phyloP scores from a whole-genome alignment of 2,329 filamentous ascomycete genomes.

The Diaporthe sp. region DNA sequence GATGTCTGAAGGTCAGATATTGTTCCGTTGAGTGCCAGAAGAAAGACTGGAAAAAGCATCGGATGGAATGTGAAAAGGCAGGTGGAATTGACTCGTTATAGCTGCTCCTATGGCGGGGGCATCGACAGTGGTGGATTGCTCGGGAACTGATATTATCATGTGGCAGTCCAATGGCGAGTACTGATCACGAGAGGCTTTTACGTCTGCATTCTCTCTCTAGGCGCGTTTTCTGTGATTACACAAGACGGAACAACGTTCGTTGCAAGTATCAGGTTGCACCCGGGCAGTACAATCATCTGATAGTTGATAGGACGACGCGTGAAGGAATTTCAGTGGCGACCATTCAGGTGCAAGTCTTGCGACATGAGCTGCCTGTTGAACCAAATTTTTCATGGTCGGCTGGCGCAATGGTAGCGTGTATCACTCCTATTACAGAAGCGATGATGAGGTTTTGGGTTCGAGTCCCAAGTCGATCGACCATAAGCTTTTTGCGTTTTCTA shows the following conservation, averaged over 20 bases:
- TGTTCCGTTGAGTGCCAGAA: constrained; percentile 68
- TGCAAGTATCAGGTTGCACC: neutral
- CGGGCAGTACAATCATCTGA: neutral
- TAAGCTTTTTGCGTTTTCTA: neutral
- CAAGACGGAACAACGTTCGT: neutral
- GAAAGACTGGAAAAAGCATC: constrained; percentile 67
- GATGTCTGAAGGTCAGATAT: constrained; percentile 62
- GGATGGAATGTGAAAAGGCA: constrained; percentile 55
- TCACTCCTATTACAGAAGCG: constrained; percentile 25
- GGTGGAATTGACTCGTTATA: neutral
- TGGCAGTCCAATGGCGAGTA: neutral
- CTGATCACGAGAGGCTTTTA: neutral
- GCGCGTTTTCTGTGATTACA: neutral
- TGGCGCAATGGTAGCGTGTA: constrained; percentile 35
- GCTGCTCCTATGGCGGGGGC: neutral
- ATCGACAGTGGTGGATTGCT: neutral
- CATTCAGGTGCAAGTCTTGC: accelerated
- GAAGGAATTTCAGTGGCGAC: neutral
- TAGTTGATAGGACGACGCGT: too few species aligned
- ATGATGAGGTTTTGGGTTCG: constrained; percentile 35
- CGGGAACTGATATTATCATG: neutral
- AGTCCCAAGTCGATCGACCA: constrained; percentile 33
- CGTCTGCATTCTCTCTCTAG: neutral
- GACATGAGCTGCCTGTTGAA: accelerated
- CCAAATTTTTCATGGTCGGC: neutral